Conservation (phyloP, 202 grass and related monocot species). For the Setaria italica region DNA sequence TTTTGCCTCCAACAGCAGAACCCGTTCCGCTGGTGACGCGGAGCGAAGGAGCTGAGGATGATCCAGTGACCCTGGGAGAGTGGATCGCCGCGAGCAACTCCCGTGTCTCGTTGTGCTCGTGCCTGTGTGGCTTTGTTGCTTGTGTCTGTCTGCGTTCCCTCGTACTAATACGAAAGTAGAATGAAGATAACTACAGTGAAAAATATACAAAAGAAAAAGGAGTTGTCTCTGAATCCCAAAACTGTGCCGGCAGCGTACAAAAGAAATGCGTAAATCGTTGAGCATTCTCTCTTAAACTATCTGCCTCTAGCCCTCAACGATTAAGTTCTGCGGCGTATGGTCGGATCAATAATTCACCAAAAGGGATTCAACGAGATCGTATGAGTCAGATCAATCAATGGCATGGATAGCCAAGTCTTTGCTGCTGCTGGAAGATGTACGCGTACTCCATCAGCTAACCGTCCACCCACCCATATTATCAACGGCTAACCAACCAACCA, state of each 20-base stretch:
- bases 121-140: neutral
- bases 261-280: neutral
- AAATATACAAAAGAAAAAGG: neutral
- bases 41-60: neutral
- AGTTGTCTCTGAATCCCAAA: neutral
- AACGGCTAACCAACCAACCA: conserved; percentile 14
- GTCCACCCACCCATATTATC: neutral
- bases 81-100: neutral
- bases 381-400: neutral
- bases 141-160: neutral
- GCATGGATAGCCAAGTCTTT: neutral
- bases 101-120: conserved; percentile 1
- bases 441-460: neutral
- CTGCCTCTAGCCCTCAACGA: neutral
- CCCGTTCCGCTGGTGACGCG: conserved; percentile 74
- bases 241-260: neutral
- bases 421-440: neutral
- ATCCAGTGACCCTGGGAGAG: neutral
- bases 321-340: neutral
- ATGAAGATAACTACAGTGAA: neutral
- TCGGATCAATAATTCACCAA: neutral
- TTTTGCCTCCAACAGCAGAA: conserved; percentile 80
- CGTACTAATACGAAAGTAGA: conserved; percentile 14
- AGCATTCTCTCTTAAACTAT: neutral
- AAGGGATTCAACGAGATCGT: neutral